phyloP scores from a whole-genome alignment of 306 rosid genomes.

The Neltuma alba region DNA sequence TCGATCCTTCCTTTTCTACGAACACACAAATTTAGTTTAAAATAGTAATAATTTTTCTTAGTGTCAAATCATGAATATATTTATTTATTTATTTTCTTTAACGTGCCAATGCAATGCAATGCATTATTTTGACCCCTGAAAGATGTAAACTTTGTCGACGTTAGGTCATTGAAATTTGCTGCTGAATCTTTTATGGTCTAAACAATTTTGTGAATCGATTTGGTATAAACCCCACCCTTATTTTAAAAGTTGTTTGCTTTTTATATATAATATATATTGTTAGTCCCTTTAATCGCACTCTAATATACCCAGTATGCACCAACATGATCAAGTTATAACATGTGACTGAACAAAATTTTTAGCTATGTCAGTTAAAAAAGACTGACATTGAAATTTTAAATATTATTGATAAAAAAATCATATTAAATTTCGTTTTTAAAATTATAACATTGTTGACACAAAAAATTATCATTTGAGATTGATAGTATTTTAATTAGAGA shows the following conservation, averaged over 20 bases:
- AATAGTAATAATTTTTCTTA: not conserved
- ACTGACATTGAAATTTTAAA: too few species aligned
- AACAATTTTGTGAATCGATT: not conserved
- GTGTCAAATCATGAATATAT: conserved; percentile 8
- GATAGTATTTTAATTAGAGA: too few species aligned
- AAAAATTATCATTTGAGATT: too few species aligned
- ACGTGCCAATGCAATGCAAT: not conserved
- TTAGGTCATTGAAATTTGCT: not conserved
- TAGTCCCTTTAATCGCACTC: not conserved
- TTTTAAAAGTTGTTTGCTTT: not conserved
- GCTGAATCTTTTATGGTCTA: not conserved
- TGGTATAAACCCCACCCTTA: not conserved
- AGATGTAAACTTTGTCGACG: not conserved
- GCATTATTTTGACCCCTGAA: not conserved
- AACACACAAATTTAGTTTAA: not conserved
- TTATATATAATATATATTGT: not conserved
- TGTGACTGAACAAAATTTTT: not conserved
- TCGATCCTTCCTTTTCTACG: not conserved
- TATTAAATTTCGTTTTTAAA: too few species aligned
- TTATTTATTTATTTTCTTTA: not conserved
- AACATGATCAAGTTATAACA: not conserved
- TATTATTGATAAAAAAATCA: too few species aligned
- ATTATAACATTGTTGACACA: too few species aligned
- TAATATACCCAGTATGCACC: not conserved
- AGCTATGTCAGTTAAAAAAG: too few species aligned